A percentile compares a stretch with the other conserved stretches of the same genome.
Conservation (phyloP, 805 yeast species). For the Nakazawaea anatomiae region DNA sequence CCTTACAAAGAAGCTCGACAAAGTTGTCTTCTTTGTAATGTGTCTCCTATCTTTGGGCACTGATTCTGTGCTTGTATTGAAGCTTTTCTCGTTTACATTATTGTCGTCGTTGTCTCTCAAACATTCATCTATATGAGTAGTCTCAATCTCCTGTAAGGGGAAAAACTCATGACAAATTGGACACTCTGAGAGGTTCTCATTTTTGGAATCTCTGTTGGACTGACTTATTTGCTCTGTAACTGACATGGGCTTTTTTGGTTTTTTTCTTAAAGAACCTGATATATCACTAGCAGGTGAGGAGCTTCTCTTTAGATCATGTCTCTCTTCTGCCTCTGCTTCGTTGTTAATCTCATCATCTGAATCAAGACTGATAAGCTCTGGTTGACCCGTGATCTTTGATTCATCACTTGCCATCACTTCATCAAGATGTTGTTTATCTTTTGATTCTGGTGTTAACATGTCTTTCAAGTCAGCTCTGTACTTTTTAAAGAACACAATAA, state of each 20-base stretch:
- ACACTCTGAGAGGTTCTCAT: conserved; percentile 41
- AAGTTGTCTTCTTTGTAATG: conserved; percentile 1
- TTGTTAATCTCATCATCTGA: conserved; percentile 14
- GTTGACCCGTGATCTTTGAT: conserved; percentile 19
- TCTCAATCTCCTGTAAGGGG: conserved; percentile 51
- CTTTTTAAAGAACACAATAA: conserved; percentile 45
- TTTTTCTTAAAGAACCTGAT: not conserved
- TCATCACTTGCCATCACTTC: conserved; percentile 15
- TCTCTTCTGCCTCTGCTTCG: not conserved
- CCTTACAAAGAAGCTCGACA: conserved; percentile 3
- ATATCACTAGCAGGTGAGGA: not conserved
- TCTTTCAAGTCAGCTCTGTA: conserved; percentile 35
- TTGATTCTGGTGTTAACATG: conserved; percentile 16
- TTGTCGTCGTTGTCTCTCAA: conserved; percentile 25
- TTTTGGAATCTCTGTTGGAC: conserved; percentile 10
- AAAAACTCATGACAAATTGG: conserved; percentile 59
- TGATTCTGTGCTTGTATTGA: not conserved
- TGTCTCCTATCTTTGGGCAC: conserved; percentile 14
- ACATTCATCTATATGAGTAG: conserved; percentile 60
- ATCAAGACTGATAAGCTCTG: conserved; percentile 14
- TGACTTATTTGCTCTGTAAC: conserved; percentile 7
- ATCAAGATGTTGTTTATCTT: not conserved
- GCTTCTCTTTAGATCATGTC: conserved; percentile 13
- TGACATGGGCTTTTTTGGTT: conserved; percentile 1
- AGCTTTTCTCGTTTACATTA: not conserved